Evolutionary conservation across 257 asterid species (phyloP), one percentile per base, ranked within the genome.

Genomic region (Cruciata laevipes): DNA sequence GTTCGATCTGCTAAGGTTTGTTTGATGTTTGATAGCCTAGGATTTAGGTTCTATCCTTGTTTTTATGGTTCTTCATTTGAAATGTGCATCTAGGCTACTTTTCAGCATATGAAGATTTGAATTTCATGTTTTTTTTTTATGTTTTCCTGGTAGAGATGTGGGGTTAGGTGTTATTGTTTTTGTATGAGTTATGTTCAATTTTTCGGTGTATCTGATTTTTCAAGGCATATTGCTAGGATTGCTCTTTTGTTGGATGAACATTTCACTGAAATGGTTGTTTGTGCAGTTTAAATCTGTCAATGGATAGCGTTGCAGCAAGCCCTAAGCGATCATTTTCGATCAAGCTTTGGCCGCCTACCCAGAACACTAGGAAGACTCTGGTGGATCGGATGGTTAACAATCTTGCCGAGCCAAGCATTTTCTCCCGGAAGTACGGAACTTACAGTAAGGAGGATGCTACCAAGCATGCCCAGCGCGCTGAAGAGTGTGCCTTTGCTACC

Each of bases 271-370:
- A 30, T 6, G 5, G 51, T 31, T 57, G 40, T 38, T 63, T 9
- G 20, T 71, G 63, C 47, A 44, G 40, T 44, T 51, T 61, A 73
- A 78, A 53, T 76, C 47, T 24, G 60, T 65, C 68, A 69, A 90
- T 93, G 99, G 96, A 93, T 74, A 73, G 85, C 35, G 74, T 79
- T 76, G 27, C 76, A 61, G 77, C 79, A 33, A 83, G 74, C 70
- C 86, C 90, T 88, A 68, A 89, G 78, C 84, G 80, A 18, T 84
- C 87, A 38, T 75, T 81, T 71, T 83, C 90, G 42, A 87, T 93
- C 57, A 93, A 93, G 76, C 92, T 93, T 67, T 93, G 99, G 99
- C 99, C 99, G 33, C 99, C 97, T 30, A 88, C 95, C 74, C 82
- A 82, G 71, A 88, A 76, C 83, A 93, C 97, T 0, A 79, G 99